Percentiles rank a stretch among this genome's conserved stretches.
Conservation (phyloP, 2,329 filamentous ascomycete species). For the Escovopsis sp. region DNA sequence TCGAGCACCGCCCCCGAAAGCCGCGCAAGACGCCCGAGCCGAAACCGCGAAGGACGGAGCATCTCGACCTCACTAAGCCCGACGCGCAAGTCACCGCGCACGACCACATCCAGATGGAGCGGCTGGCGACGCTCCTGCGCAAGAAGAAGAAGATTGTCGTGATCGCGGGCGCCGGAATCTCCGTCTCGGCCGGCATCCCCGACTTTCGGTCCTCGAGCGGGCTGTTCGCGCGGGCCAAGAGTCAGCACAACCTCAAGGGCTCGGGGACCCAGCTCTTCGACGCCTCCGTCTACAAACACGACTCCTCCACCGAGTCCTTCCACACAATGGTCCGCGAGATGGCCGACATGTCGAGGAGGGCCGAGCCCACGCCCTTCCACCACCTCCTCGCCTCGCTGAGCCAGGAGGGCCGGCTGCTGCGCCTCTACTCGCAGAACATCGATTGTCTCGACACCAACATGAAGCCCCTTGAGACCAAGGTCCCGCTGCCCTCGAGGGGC, state of each 20-base stretch:
- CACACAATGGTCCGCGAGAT: constrained; percentile 92
- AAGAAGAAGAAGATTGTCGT: constrained; percentile 95
- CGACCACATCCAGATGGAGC: constrained; percentile 44
- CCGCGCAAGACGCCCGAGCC: constrained; percentile 51
- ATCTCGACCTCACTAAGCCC: constrained; percentile 53
- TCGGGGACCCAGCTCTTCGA: constrained; percentile 96
- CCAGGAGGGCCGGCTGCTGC: constrained; percentile 70
- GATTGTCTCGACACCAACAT: constrained; percentile 86
- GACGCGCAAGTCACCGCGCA: constrained; percentile 32
- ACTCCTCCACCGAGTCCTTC: constrained; percentile 75
- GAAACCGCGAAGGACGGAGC: constrained; percentile 61
- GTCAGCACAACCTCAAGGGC: constrained; percentile 72
- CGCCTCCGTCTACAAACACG: constrained; percentile 91
- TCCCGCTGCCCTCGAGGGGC: constrained; percentile 68
- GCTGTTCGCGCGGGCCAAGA: constrained; percentile 72
- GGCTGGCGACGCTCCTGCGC: constrained; percentile 58
- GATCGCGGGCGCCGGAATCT: constrained; percentile 91
- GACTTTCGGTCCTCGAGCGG: constrained; percentile 90
- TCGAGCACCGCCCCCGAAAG: constrained; percentile 42
- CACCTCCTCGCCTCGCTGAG: constrained; percentile 84
- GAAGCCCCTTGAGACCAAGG: constrained; percentile 60
- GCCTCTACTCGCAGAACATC: constrained; percentile 93
- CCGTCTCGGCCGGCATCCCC: constrained; percentile 89
- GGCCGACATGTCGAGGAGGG: constrained; percentile 60
- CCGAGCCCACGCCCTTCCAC: constrained; percentile 78